Evolutionary conservation across 2,329 filamentous ascomycete genomes (phyloP).

Genomic region (Colletotrichum caudatum): DNA sequence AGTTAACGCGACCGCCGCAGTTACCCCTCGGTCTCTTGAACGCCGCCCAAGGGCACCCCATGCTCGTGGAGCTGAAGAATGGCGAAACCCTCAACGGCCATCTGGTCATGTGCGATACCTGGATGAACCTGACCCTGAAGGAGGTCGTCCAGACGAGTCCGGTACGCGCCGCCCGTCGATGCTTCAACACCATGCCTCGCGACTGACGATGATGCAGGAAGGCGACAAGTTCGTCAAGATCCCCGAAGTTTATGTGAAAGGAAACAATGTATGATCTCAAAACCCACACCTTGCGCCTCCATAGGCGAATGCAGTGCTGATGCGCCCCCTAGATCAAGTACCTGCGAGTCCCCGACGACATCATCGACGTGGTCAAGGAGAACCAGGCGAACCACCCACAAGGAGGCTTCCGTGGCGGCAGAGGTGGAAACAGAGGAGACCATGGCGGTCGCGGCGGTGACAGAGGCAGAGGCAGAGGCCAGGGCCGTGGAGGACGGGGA

Average conservation of each 20-base stretch:
- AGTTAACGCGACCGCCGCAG: slow-evolving; percentile 52
- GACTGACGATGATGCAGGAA: slow-evolving; percentile 67
- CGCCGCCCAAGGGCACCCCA: slow-evolving; percentile 96
- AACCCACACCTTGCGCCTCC: not conserved
- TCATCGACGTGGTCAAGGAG: slow-evolving; percentile 93
- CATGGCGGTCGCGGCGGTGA: slow-evolving; percentile 68
- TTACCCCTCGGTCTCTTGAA: slow-evolving; percentile 86
- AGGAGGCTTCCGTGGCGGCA: slow-evolving; percentile 73
- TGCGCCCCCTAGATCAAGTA: slow-evolving; percentile 89
- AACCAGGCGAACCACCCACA: slow-evolving; percentile 82
- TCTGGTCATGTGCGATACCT: slow-evolving; percentile 96
- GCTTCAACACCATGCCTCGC: not conserved
- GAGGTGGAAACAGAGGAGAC: slow-evolving; percentile 70
- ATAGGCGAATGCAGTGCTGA: slow-evolving; percentile 40
- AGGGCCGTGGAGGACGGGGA: slow-evolving; percentile 36
- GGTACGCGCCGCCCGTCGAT: slow-evolving; percentile 55
- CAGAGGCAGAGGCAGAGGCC: slow-evolving; percentile 66
- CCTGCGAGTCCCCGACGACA: slow-evolving; percentile 94
- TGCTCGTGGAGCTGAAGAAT: slow-evolving; percentile 97
- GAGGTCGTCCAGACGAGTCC: slow-evolving; percentile 97
- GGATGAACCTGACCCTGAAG: slow-evolving; percentile 99
- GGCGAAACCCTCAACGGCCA: slow-evolving; percentile 98
- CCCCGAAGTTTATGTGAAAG: slow-evolving; percentile 94
- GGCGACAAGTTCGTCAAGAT: slow-evolving; percentile 94
- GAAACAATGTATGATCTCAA: slow-evolving; percentile 83